phyloP scores from a whole-genome alignment of 805 yeast species.

The Lachancea cidri region DNA sequence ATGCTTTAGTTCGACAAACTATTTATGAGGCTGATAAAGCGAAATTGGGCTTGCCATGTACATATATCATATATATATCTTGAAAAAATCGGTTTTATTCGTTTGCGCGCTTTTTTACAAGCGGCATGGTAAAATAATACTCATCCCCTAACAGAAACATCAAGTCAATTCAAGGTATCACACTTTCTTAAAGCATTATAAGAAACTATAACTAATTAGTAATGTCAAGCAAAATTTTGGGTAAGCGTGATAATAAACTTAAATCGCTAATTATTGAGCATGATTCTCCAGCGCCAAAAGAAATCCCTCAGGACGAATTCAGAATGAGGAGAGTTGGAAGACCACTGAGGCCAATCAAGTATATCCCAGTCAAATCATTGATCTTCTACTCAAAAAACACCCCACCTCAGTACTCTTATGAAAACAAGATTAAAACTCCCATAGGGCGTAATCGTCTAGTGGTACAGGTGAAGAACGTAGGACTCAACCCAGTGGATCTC shows the following conservation, averaged over 20 bases:
- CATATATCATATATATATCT: too few relatives aligned
- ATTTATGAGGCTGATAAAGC: too few relatives aligned
- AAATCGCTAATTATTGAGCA: slow-evolving; percentile 16
- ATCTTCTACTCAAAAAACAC: slow-evolving; percentile 38
- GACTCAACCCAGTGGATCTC: slow-evolving; percentile 63
- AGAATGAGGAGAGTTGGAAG: slow-evolving; percentile 37
- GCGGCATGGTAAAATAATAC: neutral
- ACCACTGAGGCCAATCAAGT: slow-evolving; percentile 47
- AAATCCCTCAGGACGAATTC: slow-evolving; percentile 19
- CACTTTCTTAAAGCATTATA: neutral
- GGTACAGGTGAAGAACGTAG: slow-evolving; percentile 53
- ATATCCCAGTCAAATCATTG: slow-evolving; percentile 45
- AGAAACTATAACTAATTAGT: neutral
- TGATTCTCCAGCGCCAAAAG: slow-evolving; percentile 24
- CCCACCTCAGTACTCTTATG: slow-evolving; percentile 44
- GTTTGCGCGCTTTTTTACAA: neutral
- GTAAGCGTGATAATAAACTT: slow-evolving; percentile 20
- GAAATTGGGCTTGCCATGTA: too few relatives aligned
- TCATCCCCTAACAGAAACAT: neutral
- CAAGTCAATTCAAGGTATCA: too few relatives aligned
- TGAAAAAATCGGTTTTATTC: too few relatives aligned
- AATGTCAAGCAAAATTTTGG: slow-evolving; percentile 16
- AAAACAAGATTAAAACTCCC: slow-evolving; percentile 47
- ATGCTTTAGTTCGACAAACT: too few relatives aligned
- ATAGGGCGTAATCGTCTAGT: slow-evolving; percentile 44